Evolutionary conservation across 2,329 filamentous ascomycete genomes (phyloP).

Genomic region (Colletotrichum australisinense): DNA sequence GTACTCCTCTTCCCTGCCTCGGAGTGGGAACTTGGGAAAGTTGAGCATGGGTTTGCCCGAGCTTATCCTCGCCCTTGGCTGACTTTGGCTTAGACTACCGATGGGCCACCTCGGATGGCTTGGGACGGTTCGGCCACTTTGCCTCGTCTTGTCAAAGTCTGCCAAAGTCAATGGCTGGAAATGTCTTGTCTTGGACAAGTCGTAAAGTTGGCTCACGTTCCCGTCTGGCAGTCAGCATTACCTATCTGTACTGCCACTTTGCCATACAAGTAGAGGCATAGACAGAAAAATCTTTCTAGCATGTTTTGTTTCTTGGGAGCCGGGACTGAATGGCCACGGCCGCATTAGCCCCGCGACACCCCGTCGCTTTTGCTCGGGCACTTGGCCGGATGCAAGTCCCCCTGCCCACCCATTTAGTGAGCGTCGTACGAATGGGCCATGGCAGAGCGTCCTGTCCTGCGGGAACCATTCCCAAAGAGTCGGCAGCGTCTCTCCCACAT

Average conservation of each 20-base stretch:
- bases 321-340: neutral
- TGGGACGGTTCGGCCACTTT: neutral
- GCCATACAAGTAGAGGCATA: neutral
- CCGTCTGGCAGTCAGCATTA: neutral
- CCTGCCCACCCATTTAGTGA: neutral
- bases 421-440: slow-evolving; percentile 14
- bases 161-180: slow-evolving; percentile 7
- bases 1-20: neutral
- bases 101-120: slow-evolving; percentile 16
- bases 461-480: slow-evolving; percentile 19
- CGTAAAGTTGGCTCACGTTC: neutral
- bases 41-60: slow-evolving; percentile 21
- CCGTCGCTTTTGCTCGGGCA: neutral
- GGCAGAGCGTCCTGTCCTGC: slow-evolving; percentile 1
- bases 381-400: slow-evolving; percentile 4
- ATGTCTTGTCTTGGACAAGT: neutral
- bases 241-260: neutral
- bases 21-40: neutral
- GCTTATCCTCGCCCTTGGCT: slow-evolving; percentile 32
- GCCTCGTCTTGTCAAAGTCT: neutral
- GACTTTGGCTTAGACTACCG: slow-evolving; percentile 24
- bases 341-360: neutral
- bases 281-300: neutral
- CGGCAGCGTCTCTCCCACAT: slow-evolving; percentile 15
- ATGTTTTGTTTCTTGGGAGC: neutral